A percentile compares a stretch with the other conserved stretches of the same genome.
Evolutionary conservation across 2,329 filamentous ascomycete genomes (phyloP).

Genomic region (Fusarium duplospermum): DNA sequence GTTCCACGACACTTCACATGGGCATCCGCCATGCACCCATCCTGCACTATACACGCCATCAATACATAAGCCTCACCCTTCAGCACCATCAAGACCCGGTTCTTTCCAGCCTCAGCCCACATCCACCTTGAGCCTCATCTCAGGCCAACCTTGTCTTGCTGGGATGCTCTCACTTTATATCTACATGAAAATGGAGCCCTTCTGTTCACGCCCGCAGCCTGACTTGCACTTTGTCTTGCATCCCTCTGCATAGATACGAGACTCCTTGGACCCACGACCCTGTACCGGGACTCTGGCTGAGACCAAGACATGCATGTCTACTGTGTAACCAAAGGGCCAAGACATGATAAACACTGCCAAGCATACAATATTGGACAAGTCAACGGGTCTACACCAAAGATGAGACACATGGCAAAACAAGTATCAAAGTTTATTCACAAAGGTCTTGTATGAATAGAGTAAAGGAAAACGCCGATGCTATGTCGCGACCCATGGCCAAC

Average conservation of each 20-base stretch:
- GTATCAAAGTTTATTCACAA: slow-evolving; percentile 17
- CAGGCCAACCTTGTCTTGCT: background rate
- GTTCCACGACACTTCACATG: background rate
- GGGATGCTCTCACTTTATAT: background rate
- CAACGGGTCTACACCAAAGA: background rate
- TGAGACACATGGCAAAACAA: background rate
- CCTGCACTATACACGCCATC: background rate
- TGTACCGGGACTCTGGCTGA: background rate
- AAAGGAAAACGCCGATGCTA: slow-evolving; percentile 42
- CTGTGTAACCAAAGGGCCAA: background rate
- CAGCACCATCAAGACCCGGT: background rate
- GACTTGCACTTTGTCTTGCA: background rate
- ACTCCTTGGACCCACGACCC: background rate
- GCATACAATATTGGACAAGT: background rate
- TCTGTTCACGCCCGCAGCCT: background rate
- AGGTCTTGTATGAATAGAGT: background rate
- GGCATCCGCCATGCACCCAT: background rate
- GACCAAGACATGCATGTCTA: slow-evolving; percentile 4
- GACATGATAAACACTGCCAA: slow-evolving; percentile 7
- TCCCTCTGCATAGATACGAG: background rate
- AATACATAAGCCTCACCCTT: background rate
- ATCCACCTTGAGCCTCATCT: background rate
- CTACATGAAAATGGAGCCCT: background rate
- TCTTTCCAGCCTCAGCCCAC: background rate
- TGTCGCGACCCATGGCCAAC: slow-evolving; percentile 33